Percentiles rank a stretch among this genome's conserved stretches.
These are phyloP conservation scores for Kwoniella botswanensis DNA, from an alignment of 768 basidiomycete genomes.

Conservation along the genomic window DNA sequence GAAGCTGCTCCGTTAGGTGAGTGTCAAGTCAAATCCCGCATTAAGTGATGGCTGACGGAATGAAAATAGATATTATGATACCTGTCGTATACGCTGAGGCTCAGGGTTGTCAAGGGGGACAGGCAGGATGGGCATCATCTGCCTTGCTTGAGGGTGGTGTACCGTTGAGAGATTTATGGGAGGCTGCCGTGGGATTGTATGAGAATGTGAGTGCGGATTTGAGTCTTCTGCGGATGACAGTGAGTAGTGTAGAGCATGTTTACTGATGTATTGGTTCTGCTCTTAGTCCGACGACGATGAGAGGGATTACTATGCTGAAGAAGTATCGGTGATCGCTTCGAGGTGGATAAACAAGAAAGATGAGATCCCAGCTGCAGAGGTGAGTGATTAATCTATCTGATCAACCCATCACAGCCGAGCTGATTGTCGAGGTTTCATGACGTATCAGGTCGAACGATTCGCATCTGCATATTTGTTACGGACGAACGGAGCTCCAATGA, in stretches of 20 bases:
- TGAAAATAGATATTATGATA: slow-evolving; percentile 70
- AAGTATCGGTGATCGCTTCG: slow-evolving; percentile 42
- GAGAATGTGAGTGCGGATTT: slow-evolving; percentile 20
- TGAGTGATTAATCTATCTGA: slow-evolving; percentile 9
- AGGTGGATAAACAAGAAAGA: slow-evolving; percentile 52
- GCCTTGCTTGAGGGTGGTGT: slow-evolving; percentile 81
- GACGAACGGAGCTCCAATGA: slow-evolving; percentile 15
- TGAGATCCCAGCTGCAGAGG: slow-evolving; percentile 55
- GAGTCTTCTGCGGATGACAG: neutral
- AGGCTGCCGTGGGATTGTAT: slow-evolving; percentile 42
- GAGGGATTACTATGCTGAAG: slow-evolving; percentile 52
- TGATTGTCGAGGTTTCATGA: too few species aligned
- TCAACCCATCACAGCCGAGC: too few species aligned
- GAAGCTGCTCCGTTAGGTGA: slow-evolving; percentile 49
- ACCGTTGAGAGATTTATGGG: slow-evolving; percentile 80
- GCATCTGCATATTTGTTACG: slow-evolving; percentile 40
- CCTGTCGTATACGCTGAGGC: slow-evolving; percentile 76
- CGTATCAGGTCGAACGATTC: slow-evolving; percentile 42
- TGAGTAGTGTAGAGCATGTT: neutral
- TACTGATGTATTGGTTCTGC: neutral
- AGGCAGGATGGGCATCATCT: slow-evolving; percentile 80
- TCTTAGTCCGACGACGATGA: slow-evolving; percentile 35
- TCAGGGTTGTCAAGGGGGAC: slow-evolving; percentile 65
- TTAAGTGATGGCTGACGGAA: neutral
- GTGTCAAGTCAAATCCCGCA: neutral